Percentiles rank a stretch among this genome's conserved stretches.
Evolutionary conservation across 148 eudicot genomes (phyloP).

Genomic region (Rhododendron kiyosumense): DNA sequence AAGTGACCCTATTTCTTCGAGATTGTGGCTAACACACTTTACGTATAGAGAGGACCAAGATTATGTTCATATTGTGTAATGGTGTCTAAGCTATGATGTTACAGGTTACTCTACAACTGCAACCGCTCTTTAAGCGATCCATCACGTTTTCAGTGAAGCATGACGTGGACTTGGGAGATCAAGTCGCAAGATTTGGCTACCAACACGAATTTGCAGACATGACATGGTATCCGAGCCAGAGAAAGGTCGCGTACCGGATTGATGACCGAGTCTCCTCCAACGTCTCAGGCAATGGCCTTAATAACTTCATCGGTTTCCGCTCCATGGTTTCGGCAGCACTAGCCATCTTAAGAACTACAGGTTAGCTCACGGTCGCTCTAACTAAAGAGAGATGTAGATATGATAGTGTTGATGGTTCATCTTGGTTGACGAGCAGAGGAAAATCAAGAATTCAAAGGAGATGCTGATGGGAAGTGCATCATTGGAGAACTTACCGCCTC

Average conservation of each 20-base stretch:
- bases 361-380: constrained; percentile 16
- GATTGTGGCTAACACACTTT: background rate
- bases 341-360: constrained; percentile 32
- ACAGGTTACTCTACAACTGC: constrained; percentile 54
- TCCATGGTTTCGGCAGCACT: constrained; percentile 31
- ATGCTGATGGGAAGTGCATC: constrained; percentile 46
- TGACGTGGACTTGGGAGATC: constrained; percentile 48
- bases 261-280: constrained; percentile 54
- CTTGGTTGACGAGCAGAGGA: constrained; percentile 40
- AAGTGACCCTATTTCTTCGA: background rate
- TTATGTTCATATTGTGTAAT: background rate
- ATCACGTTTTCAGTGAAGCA: constrained; percentile 25
- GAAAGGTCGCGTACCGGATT: constrained; percentile 37
- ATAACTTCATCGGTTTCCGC: constrained; percentile 48
- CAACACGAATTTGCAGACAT: constrained; percentile 68
- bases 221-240: constrained; percentile 63
- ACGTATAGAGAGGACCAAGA: background rate
- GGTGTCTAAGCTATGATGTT: background rate
- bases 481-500: constrained; percentile 22
- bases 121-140: constrained; percentile 64
- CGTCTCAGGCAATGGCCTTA: constrained; percentile 38
- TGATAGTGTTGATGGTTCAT: background rate
- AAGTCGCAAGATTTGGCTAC: constrained; percentile 39
- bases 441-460: constrained; percentile 30
- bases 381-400: background rate